phyloP scores from a whole-genome alignment of 805 yeast species.

The Nakazawaea wyomingensis region DNA sequence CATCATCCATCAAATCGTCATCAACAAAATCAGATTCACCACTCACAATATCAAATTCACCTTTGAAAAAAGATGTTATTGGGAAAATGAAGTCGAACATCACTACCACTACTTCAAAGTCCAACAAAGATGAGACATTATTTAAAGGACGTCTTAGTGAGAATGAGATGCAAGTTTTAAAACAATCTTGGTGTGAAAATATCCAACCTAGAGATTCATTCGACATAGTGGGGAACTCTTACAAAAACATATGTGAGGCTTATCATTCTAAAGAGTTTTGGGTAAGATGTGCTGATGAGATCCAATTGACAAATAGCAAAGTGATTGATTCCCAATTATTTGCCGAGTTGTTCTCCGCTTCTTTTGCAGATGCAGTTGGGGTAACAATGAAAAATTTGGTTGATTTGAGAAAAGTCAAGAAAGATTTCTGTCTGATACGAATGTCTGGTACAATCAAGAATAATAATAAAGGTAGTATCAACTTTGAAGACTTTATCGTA shows the following conservation, averaged over 20 bases:
- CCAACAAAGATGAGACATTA: not conserved
- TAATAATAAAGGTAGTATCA: no score
- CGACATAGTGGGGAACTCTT: slow-evolving; percentile 6
- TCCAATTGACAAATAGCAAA: slow-evolving; percentile 4
- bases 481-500: not conserved
- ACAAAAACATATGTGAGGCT: slow-evolving; percentile 7
- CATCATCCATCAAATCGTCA: no score
- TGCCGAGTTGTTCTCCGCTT: not conserved
- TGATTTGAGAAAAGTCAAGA: not conserved
- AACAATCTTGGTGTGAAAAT: slow-evolving; percentile 6
- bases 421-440: not conserved
- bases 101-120: not conserved
- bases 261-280: slow-evolving; percentile 4
- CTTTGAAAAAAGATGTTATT: not conserved
- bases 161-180: not conserved
- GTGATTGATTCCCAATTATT: not conserved
- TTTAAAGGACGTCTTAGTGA: not conserved
- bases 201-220: slow-evolving; percentile 3
- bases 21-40: not conserved
- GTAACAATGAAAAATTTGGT: not conserved
- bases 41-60: not conserved
- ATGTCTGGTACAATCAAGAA: no score
- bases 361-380: not conserved
- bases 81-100: not conserved
- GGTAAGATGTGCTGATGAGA: slow-evolving; percentile 6